Conservation (phyloP, 1,139 yeast genomes). For the Yamadazyma blattariae region DNA sequence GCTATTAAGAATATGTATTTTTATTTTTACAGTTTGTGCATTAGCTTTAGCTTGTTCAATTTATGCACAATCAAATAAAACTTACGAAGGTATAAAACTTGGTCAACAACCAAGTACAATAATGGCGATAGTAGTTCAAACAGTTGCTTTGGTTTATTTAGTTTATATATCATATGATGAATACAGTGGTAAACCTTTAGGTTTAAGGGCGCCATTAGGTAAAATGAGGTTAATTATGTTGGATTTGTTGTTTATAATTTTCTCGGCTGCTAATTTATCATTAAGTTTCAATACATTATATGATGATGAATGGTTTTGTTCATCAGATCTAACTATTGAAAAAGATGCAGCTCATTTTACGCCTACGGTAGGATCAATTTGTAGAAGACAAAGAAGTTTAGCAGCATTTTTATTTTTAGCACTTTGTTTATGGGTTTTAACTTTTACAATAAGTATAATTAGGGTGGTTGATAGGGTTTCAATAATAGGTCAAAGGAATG, state of each 20-base stretch:
- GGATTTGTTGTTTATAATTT: constrained; percentile 85
- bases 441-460: constrained; percentile 78
- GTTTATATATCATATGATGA: constrained; percentile 87
- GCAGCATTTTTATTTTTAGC: constrained; percentile 77
- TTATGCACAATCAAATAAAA: constrained; percentile 43
- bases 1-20: constrained; percentile 65
- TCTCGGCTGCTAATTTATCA: constrained; percentile 86
- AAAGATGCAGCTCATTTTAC: constrained; percentile 14
- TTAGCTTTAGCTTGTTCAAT: constrained; percentile 69
- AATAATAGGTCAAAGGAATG: constrained; percentile 11
- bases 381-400: constrained; percentile 76
- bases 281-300: constrained; percentile 80
- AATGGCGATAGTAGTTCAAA: constrained; percentile 86
- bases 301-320: constrained; percentile 83
- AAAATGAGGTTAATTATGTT: constrained; percentile 75
- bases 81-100: constrained; percentile 40
- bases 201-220: constrained; percentile 77
- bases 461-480: constrained; percentile 65
- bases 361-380: constrained; percentile 48
- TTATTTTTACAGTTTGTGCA: constrained; percentile 59
- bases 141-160: constrained; percentile 74
- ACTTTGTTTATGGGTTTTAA: constrained; percentile 77
- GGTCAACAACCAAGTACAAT: constrained; percentile 86
- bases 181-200: constrained; percentile 87
- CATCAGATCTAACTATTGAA: constrained; percentile 16